These are phyloP conservation scores for Parathielavia hyrcaniae DNA, from an alignment of 495 filamentous ascomycete species.

Conservation along the genomic window DNA sequence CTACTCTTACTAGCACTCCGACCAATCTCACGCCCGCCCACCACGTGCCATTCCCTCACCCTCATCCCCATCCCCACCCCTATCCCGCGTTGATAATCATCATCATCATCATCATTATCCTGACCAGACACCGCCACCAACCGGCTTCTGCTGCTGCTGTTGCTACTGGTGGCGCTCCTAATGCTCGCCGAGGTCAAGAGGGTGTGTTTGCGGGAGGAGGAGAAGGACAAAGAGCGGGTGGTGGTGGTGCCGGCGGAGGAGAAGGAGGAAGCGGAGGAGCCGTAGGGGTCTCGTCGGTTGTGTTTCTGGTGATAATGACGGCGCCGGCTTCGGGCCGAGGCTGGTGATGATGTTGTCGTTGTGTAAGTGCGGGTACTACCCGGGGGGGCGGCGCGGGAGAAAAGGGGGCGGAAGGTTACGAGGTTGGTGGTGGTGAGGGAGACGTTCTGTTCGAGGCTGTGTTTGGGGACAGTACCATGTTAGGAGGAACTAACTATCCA, in stretches of 20 bases:
- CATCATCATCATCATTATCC: background rate
- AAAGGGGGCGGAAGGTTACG: slow-evolving; percentile 32
- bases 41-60: background rate
- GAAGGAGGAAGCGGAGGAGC: background rate
- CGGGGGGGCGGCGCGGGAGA: slow-evolving; percentile 19
- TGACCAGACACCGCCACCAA: background rate
- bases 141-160: slow-evolving; percentile 18
- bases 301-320: background rate
- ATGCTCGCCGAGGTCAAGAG: background rate
- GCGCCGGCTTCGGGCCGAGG: slow-evolving; percentile 1
- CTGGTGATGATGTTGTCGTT: background rate
- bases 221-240: too few species aligned
- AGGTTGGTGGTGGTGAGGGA: slow-evolving; percentile 35
- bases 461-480: background rate
- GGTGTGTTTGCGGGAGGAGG: background rate
- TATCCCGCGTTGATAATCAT: background rate
- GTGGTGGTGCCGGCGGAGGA: slow-evolving; percentile 1
- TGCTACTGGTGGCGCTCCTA: background rate
- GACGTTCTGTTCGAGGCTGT: slow-evolving; percentile 35
- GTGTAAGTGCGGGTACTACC: background rate
- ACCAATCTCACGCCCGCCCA: background rate
- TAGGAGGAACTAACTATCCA: background rate
- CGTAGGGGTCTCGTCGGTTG: background rate
- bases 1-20: background rate
- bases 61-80: background rate